These are phyloP conservation scores for Allodekkera sacchari DNA, from an alignment of 805 yeast species.

Conservation along the genomic window DNA sequence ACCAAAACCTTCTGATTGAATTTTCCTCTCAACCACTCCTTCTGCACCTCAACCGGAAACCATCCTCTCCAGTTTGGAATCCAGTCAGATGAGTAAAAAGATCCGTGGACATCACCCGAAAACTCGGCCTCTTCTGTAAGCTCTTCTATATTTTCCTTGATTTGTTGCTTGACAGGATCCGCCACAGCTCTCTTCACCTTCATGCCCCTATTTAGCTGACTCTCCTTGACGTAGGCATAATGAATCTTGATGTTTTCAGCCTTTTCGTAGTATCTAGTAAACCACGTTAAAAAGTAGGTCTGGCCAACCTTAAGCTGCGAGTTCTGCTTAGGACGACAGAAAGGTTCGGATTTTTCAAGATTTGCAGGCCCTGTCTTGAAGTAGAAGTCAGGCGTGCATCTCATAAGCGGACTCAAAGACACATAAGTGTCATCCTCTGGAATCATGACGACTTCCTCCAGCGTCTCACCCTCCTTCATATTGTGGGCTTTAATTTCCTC, in stretches of 20 bases:
- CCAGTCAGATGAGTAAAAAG: constrained; percentile 71
- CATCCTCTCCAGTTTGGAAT: constrained; percentile 50
- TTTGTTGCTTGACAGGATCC: constrained; percentile 5
- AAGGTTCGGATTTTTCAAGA: constrained; percentile 57
- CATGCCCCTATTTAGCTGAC: constrained; percentile 47
- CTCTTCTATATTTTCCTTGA: constrained; percentile 13
- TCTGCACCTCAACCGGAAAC: constrained; percentile 50
- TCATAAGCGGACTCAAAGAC: constrained; percentile 63
- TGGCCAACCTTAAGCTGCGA: constrained; percentile 46
- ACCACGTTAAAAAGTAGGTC: constrained; percentile 79
- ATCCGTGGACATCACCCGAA: constrained; percentile 24
- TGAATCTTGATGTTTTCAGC: constrained; percentile 60
- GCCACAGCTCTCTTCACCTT: constrained; percentile 24
- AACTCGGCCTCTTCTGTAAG: constrained; percentile 6
- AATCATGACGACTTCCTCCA: constrained; percentile 44
- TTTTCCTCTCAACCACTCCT: constrained; percentile 55
- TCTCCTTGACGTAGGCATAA: constrained; percentile 55
- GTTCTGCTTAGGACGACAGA: constrained; percentile 72
- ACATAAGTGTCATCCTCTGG: constrained; percentile 73
- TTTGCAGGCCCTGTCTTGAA: constrained; percentile 55
- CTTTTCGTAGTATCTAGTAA: constrained; percentile 51
- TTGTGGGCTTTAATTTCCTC: constrained; percentile 67
- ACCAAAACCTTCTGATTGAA: constrained; percentile 50
- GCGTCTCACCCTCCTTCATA: constrained; percentile 51
- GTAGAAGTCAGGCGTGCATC: constrained; percentile 80